Base-by-base conservation (phyloP, 805 yeast genomes). In the Kodamaea neixiangensis region DNA sequence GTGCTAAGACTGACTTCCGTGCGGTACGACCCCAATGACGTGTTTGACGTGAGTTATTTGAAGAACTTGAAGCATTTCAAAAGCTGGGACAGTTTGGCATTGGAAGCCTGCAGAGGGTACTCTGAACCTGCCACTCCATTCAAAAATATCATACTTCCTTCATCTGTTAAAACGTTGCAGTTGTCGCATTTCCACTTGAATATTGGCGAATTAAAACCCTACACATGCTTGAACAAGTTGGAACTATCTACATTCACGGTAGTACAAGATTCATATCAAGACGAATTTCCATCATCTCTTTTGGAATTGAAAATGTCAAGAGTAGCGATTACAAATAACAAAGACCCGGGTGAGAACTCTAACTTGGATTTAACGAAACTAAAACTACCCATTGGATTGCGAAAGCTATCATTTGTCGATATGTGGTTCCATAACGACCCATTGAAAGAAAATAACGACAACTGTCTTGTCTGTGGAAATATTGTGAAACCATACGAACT, bases 381-480 rank as follows among this genome's bases (percentile, higher is more conserved):
- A 4, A 37, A 17, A 17, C 11, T 37, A 17, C 41, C 41, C 13
- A 19, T 6, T 2, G 19, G 21, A 10, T 19, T 37, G 19, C 17
- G 19, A 7, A 37, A 17, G 21, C 20, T 37, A 37, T 37, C 41
- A 15, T 17, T 37, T 10, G 21, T 18, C 6, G 41, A 37, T 37
- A 37, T 37, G 41, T 37, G 41, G 41, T 37, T 37, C 21, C 19
- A 37, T 37, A 37, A 37, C 13, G 41, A 37, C 19, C 41, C 41
- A 10, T 37, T 37, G 13, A 19, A 19, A 11, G 41, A 37, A 17
- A 37, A 37, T 7, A 37, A 37, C 20, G 41, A 37, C 19, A 37
- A 37, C 13, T 37, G 41, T 7, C 21, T 37, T 3, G 41, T 37
- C 6, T 37, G 41, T 37, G 41, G 41, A 6, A 19, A 14, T 15